Percentiles rank a stretch among this genome's conserved stretches.
Evolutionary conservation across 306 rosid genomes (phyloP).

Genomic region (Erythrophleum fordii): DNA sequence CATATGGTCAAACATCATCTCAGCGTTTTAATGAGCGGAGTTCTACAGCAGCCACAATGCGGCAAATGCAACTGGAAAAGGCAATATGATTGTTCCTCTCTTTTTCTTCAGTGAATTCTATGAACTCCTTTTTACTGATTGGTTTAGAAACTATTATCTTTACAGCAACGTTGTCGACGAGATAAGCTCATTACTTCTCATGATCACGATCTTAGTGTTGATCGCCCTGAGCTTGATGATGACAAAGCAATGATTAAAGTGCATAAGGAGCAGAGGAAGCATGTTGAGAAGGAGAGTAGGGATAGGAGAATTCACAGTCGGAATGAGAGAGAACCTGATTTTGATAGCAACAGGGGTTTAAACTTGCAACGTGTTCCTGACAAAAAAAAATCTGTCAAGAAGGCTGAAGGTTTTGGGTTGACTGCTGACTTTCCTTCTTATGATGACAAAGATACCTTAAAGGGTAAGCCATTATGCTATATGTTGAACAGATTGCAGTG

Average conservation of each 20-base stretch:
- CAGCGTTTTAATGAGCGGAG: constrained; percentile 69
- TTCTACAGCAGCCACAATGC: constrained; percentile 61
- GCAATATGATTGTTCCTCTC: constrained; percentile 35
- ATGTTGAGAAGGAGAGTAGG: constrained; percentile 41
- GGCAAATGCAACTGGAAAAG: constrained; percentile 66
- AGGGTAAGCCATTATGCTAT: constrained; percentile 56
- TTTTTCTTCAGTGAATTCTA: constrained; percentile 6
- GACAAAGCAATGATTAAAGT: constrained; percentile 65
- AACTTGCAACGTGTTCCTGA: constrained; percentile 53
- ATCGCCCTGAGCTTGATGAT: constrained; percentile 67
- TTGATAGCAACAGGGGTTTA: constrained; percentile 62
- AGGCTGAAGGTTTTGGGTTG: constrained; percentile 67
- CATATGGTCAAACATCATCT: constrained; percentile 55
- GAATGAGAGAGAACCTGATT: constrained; percentile 73
- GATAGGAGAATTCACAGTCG: constrained; percentile 70
- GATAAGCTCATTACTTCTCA: constrained; percentile 62
- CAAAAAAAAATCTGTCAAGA: constrained; percentile 68
- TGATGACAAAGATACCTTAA: constrained; percentile 67
- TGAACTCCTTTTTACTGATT: constrained; percentile 32
- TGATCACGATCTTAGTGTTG: constrained; percentile 73
- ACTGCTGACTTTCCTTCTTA: constrained; percentile 56
- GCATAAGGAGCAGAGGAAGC: constrained; percentile 69
- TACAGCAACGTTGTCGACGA: constrained; percentile 66
- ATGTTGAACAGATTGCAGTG: constrained; percentile 21
- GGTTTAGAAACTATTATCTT: constrained; percentile 35